phyloP scores from a whole-genome alignment of 73 alveolate species.

The Paramecium caudatum region DNA sequence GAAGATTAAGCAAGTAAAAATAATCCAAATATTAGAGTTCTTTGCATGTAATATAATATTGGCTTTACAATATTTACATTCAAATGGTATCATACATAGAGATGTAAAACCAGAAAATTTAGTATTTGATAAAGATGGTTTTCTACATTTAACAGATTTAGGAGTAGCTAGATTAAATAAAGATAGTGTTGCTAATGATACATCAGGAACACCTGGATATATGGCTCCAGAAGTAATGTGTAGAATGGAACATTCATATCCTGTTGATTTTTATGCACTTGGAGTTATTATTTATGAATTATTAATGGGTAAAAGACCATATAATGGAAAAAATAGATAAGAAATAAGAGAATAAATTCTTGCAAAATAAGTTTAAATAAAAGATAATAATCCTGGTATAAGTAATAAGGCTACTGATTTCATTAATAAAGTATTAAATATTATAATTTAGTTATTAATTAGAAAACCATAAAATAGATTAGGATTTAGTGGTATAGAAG shows the following conservation, averaged over 20 bases:
- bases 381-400: conserved; percentile 87
- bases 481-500: conserved; percentile 90
- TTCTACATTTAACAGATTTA: conserved; percentile 82
- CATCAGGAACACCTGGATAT: conserved; percentile 94
- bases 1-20: conserved; percentile 69
- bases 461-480: conserved; percentile 90
- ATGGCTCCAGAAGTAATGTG: conserved; percentile 88
- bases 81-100: conserved; percentile 82
- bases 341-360: conserved; percentile 85
- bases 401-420: conserved; percentile 92
- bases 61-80: conserved; percentile 78
- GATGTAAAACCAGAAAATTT: conserved; percentile 86
- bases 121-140: conserved; percentile 84
- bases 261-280: conserved; percentile 84
- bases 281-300: conserved; percentile 86
- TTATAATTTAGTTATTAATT: conserved; percentile 33
- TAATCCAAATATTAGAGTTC: conserved; percentile 70
- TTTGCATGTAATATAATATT: conserved; percentile 76
- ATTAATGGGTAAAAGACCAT: conserved; percentile 89
- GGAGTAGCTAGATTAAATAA: conserved; percentile 85
- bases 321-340: conserved; percentile 86
- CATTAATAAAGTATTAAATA: conserved; percentile 86
- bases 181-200: conserved; percentile 82
- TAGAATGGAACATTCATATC: conserved; percentile 71
- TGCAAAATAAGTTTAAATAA: conserved; percentile 80